A percentile compares a stretch with the other conserved stretches of the same genome.
Evolutionary conservation across 805 yeast species (phyloP).

Genomic region (Phaffomyces opuntiae): DNA sequence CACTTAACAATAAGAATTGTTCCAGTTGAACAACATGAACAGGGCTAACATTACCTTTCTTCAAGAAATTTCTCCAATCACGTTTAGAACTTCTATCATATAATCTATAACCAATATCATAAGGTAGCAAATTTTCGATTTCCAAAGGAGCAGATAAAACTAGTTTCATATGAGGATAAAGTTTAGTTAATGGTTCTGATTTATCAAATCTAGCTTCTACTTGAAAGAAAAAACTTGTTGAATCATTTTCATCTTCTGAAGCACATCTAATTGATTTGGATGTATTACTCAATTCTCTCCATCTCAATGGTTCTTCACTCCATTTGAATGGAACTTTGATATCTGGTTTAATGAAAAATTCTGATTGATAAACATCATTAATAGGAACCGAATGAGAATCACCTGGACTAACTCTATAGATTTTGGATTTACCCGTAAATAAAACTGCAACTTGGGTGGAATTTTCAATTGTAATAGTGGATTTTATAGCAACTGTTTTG

Average conservation of each 20-base stretch:
- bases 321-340: constrained; percentile 52
- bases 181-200: constrained; percentile 61
- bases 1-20: constrained; percentile 63
- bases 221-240: constrained; percentile 57
- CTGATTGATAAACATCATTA: constrained; percentile 51
- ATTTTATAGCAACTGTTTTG: constrained; percentile 69
- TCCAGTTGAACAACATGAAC: constrained; percentile 76
- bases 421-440: constrained; percentile 25
- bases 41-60: constrained; percentile 59
- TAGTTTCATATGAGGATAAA: constrained; percentile 81
- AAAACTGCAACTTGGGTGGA: constrained; percentile 45
- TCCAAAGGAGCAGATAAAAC: constrained; percentile 80
- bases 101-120: constrained; percentile 65
- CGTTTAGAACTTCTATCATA: constrained; percentile 66
- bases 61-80: constrained; percentile 58
- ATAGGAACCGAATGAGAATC: constrained; percentile 66
- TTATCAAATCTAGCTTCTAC: constrained; percentile 58
- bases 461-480: constrained; percentile 67
- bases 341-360: constrained; percentile 56
- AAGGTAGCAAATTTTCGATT: constrained; percentile 79
- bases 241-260: constrained; percentile 31
- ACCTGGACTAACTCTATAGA: constrained; percentile 45
- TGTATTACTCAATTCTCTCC: constrained; percentile 52
- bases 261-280: constrained; percentile 58
- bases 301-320: constrained; percentile 55